Percentiles rank a stretch among this genome's conserved stretches.
These are phyloP conservation scores for Solanum hybrid DNA, from an alignment of 305 asterid genomes.

Conservation along the genomic window DNA sequence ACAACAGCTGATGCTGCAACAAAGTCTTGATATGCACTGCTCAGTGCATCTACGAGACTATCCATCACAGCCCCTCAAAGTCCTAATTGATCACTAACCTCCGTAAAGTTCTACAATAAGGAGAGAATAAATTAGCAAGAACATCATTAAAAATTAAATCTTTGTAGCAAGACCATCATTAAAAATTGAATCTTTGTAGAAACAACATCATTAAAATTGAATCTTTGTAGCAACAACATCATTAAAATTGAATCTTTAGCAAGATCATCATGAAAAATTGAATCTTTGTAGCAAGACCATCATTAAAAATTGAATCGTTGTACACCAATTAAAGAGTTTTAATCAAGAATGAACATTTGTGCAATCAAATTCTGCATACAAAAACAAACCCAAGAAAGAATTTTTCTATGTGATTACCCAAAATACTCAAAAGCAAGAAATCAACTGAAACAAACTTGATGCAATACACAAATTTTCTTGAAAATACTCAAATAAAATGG, in stretches of 20 bases:
- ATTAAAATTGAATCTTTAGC: no score
- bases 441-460: background rate
- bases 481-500: background rate
- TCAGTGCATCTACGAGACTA: slow-evolving; percentile 61
- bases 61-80: slow-evolving; percentile 35
- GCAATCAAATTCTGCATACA: background rate
- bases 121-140: background rate
- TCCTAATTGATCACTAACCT: background rate
- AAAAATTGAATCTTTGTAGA: background rate
- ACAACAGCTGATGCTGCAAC: slow-evolving; percentile 37
- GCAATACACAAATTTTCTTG: background rate
- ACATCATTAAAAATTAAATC: background rate
- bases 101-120: background rate
- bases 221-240: no score
- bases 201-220: no score
- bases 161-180: background rate
- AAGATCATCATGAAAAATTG: no score
- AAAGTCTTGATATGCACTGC: slow-evolving; percentile 54
- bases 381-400: background rate
- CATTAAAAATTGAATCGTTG: background rate
- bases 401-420: background rate
- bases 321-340: background rate
- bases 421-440: background rate
- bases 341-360: background rate
- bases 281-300: background rate